A percentile compares a stretch with the other conserved stretches of the same genome.
These are phyloP conservation scores for Exophiala xenobiotica DNA, from an alignment of 2,329 filamentous ascomycete genomes.

Conservation along the genomic window DNA sequence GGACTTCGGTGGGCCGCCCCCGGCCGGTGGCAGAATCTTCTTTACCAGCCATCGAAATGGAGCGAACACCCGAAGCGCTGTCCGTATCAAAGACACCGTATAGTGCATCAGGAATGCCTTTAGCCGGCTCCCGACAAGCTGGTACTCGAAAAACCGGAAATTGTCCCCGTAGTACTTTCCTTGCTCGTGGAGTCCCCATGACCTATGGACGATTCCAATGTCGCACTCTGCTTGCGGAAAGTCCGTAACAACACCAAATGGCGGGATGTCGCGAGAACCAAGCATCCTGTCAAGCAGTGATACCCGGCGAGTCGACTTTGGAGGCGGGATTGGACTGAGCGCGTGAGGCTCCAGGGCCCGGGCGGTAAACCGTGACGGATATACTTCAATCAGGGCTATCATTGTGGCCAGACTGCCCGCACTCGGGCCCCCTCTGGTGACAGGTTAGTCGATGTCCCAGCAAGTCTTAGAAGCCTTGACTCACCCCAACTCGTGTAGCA, in stretches of 20 bases:
- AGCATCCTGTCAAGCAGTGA: constrained; percentile 48
- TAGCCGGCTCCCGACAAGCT: background rate
- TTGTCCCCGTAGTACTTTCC: constrained; percentile 39
- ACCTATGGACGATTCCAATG: constrained; percentile 39
- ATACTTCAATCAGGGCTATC: background rate
- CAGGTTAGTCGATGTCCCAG: background rate
- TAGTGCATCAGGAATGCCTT: constrained; percentile 32
- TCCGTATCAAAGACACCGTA: constrained; percentile 41
- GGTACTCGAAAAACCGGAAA: background rate
- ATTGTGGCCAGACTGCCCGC: background rate
- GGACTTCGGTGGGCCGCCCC: background rate
- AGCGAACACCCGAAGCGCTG: constrained; percentile 39
- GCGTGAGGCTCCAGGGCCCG: background rate
- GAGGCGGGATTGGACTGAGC: background rate
- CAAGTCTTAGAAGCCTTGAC: background rate
- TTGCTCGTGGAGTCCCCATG: constrained; percentile 61
- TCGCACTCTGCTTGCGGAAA: constrained; percentile 7
- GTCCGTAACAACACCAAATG: background rate
- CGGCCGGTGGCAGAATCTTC: background rate
- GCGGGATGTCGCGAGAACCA: constrained; percentile 1
- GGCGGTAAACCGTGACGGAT: background rate
- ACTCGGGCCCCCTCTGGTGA: background rate
- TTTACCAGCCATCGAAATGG: constrained; percentile 1
- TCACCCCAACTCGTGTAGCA: constrained; percentile 34
- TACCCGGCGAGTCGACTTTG: constrained; percentile 9